Evolutionary conservation across 2,329 filamentous ascomycete genomes (phyloP), one percentile per base, ranked within the genome.

Genomic region (Rhynchosporium secalis): DNA sequence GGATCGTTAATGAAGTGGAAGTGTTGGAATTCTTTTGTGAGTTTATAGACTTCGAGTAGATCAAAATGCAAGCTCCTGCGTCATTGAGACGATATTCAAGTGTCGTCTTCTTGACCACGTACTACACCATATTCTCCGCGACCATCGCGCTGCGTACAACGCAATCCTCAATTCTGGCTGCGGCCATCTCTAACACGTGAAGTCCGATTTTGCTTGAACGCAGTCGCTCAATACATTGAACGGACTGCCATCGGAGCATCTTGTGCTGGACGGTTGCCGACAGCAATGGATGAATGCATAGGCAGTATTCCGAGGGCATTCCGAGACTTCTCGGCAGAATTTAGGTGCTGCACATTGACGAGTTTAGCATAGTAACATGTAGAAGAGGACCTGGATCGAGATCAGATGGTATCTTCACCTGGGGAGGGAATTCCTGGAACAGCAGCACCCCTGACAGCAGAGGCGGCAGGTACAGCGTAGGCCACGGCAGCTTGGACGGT

Each of bases 201-300:
- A 54, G 12, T 54, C 51, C 36, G n/a, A 5, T 12, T 54, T 54
- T 9, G 51, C 38, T 28, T 54, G 51, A 29, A 40, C 20, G 15
- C 51, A 54, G 8, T 54, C 51, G 5, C 51, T 31, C 36, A 54
- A 10, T 10, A 36, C 38, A 29, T 41, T 54, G 51, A 54, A 54
- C 20, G 51, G 51, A 36, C 51, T 54, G 15, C 51, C 51, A 29
- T 54, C 51, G n/a, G n/a, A 40, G 36, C 51, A 54, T 10, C 33
- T 41, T 54, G 36, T 54, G 36, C 51, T 54, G 20, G 51, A 54
- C 5, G 51, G 33, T 41, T 20, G 51, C 51, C 51, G 36, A 38
- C 51, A 54, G 51, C 51, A 54, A 54, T 20, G 51, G 20, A 54
- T 54, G 33, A 41, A 54, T 41, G 36, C 33, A 12, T 41, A 54